These are phyloP conservation scores for Platismatia glauca DNA, from an alignment of 495 filamentous ascomycete genomes.

Conservation along the genomic window DNA sequence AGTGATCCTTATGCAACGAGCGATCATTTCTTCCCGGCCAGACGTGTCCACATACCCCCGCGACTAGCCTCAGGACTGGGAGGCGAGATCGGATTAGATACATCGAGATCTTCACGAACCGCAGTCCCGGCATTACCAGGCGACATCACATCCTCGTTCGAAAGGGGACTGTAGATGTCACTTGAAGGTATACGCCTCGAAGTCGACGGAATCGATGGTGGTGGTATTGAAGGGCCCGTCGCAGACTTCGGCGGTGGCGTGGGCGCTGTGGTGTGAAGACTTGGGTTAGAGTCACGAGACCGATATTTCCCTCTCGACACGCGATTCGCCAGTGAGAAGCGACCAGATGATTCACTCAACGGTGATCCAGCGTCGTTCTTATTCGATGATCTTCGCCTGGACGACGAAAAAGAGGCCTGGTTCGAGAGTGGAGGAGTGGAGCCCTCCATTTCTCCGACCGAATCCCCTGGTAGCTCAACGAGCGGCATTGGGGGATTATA, in stretches of 20 bases:
- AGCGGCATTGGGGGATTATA: constrained; percentile 17
- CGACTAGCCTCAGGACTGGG: constrained; percentile 1
- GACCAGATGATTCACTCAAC: constrained; percentile 7
- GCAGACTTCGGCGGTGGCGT: constrained; percentile 6
- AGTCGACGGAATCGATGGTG: background rate
- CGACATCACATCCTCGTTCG: constrained; percentile 1
- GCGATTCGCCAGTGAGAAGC: background rate
- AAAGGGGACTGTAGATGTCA: constrained; percentile 6
- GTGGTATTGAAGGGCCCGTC: background rate
- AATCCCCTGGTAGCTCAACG: constrained; percentile 11
- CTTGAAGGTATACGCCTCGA: background rate
- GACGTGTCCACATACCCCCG: background rate
- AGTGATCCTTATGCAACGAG: background rate
- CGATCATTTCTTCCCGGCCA: background rate
- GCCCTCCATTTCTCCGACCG: constrained; percentile 4
- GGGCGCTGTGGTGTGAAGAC: constrained; percentile 3
- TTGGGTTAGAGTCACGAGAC: constrained; percentile 1
- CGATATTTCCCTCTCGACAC: constrained; percentile 1
- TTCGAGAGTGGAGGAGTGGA: background rate
- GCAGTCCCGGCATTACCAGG: constrained; percentile 1
- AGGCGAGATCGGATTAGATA: constrained; percentile 1
- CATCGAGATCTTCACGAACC: background rate
- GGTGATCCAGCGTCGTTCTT: constrained; percentile 3
- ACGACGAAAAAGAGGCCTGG: background rate
- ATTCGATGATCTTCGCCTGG: background rate